These are phyloP conservation scores for Magnusiomyces sp. DNA, from an alignment of 1,139 yeast genomes.

Conservation along the genomic window DNA sequence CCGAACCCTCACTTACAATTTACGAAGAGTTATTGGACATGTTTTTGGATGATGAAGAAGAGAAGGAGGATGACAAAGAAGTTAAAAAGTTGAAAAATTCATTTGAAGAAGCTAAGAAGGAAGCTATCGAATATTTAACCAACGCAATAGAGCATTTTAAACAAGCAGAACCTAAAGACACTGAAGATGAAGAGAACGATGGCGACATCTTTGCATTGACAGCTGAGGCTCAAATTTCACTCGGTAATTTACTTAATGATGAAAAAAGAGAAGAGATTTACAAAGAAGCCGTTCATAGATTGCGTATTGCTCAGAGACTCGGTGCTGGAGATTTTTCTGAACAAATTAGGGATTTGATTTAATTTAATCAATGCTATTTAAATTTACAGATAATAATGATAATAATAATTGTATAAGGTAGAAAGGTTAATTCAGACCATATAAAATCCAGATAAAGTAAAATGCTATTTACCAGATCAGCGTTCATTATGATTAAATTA, in stretches of 20 bases:
- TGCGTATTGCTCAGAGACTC: slow-evolving; percentile 29
- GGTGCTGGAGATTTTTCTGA: slow-evolving; percentile 32
- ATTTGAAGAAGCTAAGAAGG: slow-evolving; percentile 39
- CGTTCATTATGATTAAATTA: too few relatives aligned
- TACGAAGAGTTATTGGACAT: slow-evolving; percentile 28
- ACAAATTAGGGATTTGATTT: slow-evolving; percentile 24
- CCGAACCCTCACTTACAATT: slow-evolving; percentile 28
- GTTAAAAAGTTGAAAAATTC: slow-evolving; percentile 21
- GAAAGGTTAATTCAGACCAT: too few relatives aligned
- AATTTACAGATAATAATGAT: too few relatives aligned
- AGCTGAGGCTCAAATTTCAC: slow-evolving; percentile 76
- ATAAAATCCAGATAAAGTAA: too few relatives aligned
- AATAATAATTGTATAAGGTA: too few relatives aligned
- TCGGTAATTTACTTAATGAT: slow-evolving; percentile 61
- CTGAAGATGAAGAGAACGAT: slow-evolving; percentile 60
- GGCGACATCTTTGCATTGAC: slow-evolving; percentile 73
- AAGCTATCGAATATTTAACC: slow-evolving; percentile 44
- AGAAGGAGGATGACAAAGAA: slow-evolving; percentile 32
- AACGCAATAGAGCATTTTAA: slow-evolving; percentile 51
- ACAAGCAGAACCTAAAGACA: slow-evolving; percentile 55
- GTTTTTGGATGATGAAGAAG: slow-evolving; percentile 49
- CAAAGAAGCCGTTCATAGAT: slow-evolving; percentile 45
- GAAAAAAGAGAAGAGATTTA: slow-evolving; percentile 58
- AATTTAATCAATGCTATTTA: too few relatives aligned
- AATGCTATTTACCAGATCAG: too few relatives aligned